Percentiles rank a stretch among this genome's conserved stretches.
These are phyloP conservation scores for Gynostemma pentaphyllum DNA, from an alignment of 306 rosid genomes.

Conservation along the genomic window DNA sequence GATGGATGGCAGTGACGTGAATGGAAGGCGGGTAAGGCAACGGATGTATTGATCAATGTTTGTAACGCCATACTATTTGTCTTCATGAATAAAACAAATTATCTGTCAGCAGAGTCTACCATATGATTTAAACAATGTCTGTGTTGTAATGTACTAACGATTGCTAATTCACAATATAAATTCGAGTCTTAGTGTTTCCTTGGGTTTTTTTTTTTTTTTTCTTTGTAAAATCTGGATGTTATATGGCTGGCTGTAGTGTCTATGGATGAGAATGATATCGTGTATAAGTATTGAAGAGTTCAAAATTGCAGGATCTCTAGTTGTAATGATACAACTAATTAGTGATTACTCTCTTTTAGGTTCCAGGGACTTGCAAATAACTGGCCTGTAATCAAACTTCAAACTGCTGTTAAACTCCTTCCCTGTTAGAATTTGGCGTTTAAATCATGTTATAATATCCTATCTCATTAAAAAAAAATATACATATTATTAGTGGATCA, in stretches of 20 bases:
- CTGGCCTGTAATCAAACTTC: no score
- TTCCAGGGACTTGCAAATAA: no score
- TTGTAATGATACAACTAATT: not conserved
- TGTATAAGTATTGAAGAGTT: not conserved
- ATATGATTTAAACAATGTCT: slow-evolving; percentile 12
- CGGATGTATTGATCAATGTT: slow-evolving; percentile 34
- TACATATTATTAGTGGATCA: no score
- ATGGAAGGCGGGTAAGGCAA: slow-evolving; percentile 92
- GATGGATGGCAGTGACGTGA: slow-evolving; percentile 70
- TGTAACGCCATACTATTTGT: not conserved
- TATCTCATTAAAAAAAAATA: no score
- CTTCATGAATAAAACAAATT: not conserved
- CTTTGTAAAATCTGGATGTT: not conserved
- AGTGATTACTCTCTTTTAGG: no score
- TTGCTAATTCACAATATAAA: slow-evolving; percentile 10
- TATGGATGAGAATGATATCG: not conserved
- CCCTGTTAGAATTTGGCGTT: no score
- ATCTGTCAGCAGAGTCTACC: not conserved
- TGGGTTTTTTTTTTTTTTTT: not conserved
- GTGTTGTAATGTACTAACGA: slow-evolving; percentile 4
- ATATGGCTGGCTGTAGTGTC: not conserved
- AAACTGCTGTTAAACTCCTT: no score
- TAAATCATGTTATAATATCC: no score
- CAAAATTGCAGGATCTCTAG: not conserved
- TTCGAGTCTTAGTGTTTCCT: slow-evolving; percentile 3